Base-by-base conservation (phyloP, 805 yeast genomes). In the Candida xiaguanensis region DNA sequence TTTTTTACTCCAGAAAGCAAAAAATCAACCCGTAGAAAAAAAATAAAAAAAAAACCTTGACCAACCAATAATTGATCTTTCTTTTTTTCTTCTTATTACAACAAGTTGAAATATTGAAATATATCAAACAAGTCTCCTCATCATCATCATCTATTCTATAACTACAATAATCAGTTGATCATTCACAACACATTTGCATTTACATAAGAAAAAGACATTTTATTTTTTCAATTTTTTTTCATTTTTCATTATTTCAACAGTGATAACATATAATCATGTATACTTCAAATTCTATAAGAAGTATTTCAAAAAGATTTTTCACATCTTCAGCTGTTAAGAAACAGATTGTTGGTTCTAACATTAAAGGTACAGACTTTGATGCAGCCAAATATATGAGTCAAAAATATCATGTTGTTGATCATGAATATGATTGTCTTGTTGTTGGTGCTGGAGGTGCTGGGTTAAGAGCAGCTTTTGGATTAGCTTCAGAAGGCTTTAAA, bases 401-500 rank as follows among this genome's bases (percentile, higher is more conserved):
- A 51, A 86, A 90, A 58, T 93, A 93, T 67, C 95, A 89, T 59
- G 82, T 93, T 47, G 82, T 93, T 51, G 99, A 93, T 68, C 99
- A 93, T 66, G 98, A 93, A 65, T 93, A 93, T 69, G 99, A 93
- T 72, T 89, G 96, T 75, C 79, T 93, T 36, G 98, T 93, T 45
- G 89, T 93, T 40, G 99, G 99, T 59, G 99, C 99, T 43, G 99
- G 99, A 59, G 99, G 99, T 65, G 99, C 99, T 36, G 99, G 99
- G 61, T 74, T 93, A 45, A 82, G 99, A 72, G 99, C 99, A 31
- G 98, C 99, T 28, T 93, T 93, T 55, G 99, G 99, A 49, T 76
- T 93, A 42, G 96, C 97, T 42, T 90, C 88, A 59, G 96, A 95
- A 41, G 99, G 99, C 32, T 91, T 75, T 75, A 93, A 93, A 67